Percentiles rank a stretch among this genome's conserved stretches.
These are phyloP conservation scores for Colletotrichum melonis DNA, from an alignment of 2,329 filamentous ascomycete species.

Conservation along the genomic window DNA sequence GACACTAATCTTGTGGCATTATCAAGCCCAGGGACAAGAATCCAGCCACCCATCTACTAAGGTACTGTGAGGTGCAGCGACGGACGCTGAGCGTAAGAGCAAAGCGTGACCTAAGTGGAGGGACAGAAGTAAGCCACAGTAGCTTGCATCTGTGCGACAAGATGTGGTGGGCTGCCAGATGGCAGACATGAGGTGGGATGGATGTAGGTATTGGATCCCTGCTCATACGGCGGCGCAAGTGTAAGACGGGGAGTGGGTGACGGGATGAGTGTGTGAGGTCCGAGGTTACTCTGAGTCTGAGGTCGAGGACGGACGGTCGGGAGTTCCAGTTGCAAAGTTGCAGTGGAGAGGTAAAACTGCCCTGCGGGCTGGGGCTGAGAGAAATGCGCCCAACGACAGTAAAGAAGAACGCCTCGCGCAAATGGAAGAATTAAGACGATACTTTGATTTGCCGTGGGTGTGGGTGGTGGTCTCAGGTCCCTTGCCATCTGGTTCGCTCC, in stretches of 20 bases:
- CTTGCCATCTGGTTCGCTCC: neutral
- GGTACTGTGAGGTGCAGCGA: neutral
- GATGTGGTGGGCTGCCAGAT: neutral
- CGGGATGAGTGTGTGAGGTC: neutral
- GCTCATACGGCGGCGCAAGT: neutral
- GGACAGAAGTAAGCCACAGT: neutral
- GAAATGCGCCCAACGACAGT: conserved; percentile 28
- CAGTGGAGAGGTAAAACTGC: neutral
- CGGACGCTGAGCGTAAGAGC: neutral
- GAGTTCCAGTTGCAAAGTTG: neutral
- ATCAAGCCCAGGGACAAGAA: neutral
- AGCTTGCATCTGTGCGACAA: neutral
- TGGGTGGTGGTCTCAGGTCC: conserved; percentile 3
- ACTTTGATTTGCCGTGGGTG: neutral
- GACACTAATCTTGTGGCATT: neutral
- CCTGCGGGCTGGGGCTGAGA: conserved; percentile 29
- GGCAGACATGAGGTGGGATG: neutral
- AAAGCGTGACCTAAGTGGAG: neutral
- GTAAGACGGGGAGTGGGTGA: neutral
- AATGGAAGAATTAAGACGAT: conserved; percentile 25
- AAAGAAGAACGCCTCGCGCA: conserved; percentile 28
- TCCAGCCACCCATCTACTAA: neutral
- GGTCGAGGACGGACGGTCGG: neutral
- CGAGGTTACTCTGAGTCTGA: neutral
- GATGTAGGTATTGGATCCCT: neutral